Conservation (phyloP, 2,329 filamentous ascomycete genomes). For the Curvularia verruculosa region DNA sequence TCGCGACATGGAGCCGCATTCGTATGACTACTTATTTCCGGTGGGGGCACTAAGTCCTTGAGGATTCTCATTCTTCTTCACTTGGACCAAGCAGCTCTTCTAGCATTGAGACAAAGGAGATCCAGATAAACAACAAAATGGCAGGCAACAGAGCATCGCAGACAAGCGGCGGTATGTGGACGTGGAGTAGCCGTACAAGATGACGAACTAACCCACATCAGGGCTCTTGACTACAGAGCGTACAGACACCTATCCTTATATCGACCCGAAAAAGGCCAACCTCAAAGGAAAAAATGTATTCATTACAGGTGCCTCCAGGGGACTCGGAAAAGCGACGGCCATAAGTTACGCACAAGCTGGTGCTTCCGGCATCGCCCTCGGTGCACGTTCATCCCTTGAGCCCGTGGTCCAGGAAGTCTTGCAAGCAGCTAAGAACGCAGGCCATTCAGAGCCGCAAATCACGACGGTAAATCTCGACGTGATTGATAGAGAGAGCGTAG, state of each 20-base stretch:
- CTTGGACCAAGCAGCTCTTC: neutral
- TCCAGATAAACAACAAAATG: neutral
- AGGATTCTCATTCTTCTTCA: neutral
- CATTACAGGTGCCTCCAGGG: conserved; percentile 62
- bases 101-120: neutral
- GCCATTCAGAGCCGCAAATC: conserved; percentile 46
- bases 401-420: conserved; percentile 46
- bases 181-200: too few relatives aligned
- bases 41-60: neutral
- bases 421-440: conserved; percentile 43
- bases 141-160: neutral
- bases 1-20: neutral
- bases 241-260: conserved; percentile 60
- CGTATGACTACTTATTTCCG: neutral
- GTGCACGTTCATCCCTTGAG: conserved; percentile 55
- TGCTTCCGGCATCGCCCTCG: conserved; percentile 60
- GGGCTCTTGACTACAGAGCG: conserved; percentile 37
- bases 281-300: conserved; percentile 52
- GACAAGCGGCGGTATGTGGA: neutral
- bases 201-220: neutral
- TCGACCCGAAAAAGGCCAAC: conserved; percentile 49
- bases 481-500: conserved; percentile 47
- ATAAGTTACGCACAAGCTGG: conserved; percentile 62
- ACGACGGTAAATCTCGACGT: conserved; percentile 55
- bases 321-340: conserved; percentile 61